Conservation (phyloP, 2,329 filamentous ascomycete species). For the Xylariales sp. region DNA sequence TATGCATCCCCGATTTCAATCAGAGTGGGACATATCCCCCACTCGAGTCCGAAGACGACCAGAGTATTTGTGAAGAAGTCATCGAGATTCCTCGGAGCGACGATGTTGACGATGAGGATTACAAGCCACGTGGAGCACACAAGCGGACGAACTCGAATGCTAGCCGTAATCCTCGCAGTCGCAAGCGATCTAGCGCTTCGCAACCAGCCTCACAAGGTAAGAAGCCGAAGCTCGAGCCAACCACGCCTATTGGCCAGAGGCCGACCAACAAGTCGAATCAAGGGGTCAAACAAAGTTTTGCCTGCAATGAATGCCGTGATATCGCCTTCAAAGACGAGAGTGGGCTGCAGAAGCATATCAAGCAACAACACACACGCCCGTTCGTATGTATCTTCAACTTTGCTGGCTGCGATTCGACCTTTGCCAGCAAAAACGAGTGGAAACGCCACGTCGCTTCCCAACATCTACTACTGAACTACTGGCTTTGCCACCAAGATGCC, state of each 20-base stretch:
- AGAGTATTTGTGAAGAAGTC: neutral
- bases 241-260: constrained; percentile 15
- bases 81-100: too few species aligned
- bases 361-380: constrained; percentile 50
- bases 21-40: constrained; percentile 9
- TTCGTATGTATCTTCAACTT: constrained; percentile 76
- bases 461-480: constrained; percentile 71
- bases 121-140: constrained; percentile 16
- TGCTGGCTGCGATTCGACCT: constrained; percentile 70
- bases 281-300: constrained; percentile 20
- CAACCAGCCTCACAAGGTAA: constrained; percentile 16
- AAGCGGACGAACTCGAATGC: constrained; percentile 14
- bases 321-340: constrained; percentile 39
- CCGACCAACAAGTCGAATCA: constrained; percentile 17
- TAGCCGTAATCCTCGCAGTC: constrained; percentile 15
- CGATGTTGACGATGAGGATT: constrained; percentile 22
- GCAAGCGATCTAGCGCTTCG: constrained; percentile 19
- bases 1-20: constrained; percentile 14
- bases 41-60: constrained; percentile 17
- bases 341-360: constrained; percentile 44
- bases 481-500: constrained; percentile 65
- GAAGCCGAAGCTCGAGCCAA: constrained; percentile 19
- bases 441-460: constrained; percentile 82
- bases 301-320: constrained; percentile 33
- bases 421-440: constrained; percentile 89